Evolutionary conservation across 768 basidiomycete species (phyloP), one percentile per base, ranked within the genome.

Genomic region (Agrocybe chaxingu): DNA sequence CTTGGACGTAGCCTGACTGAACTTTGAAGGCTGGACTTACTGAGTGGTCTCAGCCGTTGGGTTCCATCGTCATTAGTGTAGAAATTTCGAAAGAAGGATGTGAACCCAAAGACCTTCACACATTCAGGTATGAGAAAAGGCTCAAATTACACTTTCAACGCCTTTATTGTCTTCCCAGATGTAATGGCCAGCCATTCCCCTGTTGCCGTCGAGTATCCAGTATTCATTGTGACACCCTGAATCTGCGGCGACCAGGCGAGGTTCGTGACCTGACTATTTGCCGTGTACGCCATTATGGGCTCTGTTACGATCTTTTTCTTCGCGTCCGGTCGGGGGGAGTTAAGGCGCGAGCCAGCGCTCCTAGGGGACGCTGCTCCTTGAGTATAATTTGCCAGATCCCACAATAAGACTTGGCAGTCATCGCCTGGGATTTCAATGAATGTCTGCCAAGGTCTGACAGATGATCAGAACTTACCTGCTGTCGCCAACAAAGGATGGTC

Each of bases 361-460:
- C 87, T 78, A 16, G 87, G 88, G 30, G 86, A 89, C 16, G 84
- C 76, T 3, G 81, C 78, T 34, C 70, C 74, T 57, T 77, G 82
- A 7, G 84, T 78, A 61, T 84, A 74, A 46, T 74, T 72, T 51
- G 84, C 75, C 39, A 97, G 78, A 64, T 98, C 95, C 91, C 95
- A 98, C 10, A 98, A 66, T 8, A 97, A 73, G n/a, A 97, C 75
- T 70, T 96, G 94, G 56, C 88, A 89, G 69, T 98, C 95, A 65
- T 98, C 95, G 49, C 84, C 94, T 97, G 63, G 11, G 38, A 41
- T 18, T 9, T n/a, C 31, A 7, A 38, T 33, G 12, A 39, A 31
- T n/a, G 39, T 11, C 29, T 7, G 41, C 31, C 8, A 8, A 42
- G n/a, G 29, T 24, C 4, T 10, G 33, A 43, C 36, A 35, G 35